Evolutionary conservation across 768 basidiomycete species (phyloP).

Genomic region (Tylopilus rubrobrunneus): DNA sequence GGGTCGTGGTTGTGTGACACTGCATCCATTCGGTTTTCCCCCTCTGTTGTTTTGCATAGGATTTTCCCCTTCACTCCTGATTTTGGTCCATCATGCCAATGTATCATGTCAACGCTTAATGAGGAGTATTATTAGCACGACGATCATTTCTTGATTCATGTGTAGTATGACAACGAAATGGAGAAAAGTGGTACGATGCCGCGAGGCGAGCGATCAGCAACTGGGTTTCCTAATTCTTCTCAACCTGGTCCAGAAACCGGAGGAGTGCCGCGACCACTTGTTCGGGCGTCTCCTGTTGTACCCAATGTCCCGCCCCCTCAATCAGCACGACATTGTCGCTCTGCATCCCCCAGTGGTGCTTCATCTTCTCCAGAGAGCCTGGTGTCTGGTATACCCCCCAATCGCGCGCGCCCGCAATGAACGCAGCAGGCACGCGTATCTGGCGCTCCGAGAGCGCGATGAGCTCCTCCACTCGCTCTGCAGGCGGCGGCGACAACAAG

Average conservation of each 20-base stretch:
- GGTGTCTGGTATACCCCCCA: constrained; percentile 61
- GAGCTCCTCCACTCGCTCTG: constrained; percentile 37
- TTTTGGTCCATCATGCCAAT: constrained; percentile 20
- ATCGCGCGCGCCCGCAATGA: constrained; percentile 51
- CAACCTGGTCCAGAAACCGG: constrained; percentile 36
- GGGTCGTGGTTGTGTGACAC: background rate
- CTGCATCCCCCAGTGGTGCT: constrained; percentile 29
- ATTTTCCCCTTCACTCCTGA: background rate
- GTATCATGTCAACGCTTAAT: constrained; percentile 21
- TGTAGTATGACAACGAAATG: constrained; percentile 11
- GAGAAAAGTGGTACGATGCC: background rate
- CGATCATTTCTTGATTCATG: constrained; percentile 2
- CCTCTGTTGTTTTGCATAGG: constrained; percentile 28
- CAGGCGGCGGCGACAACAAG: constrained; percentile 28
- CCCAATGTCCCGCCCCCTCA: constrained; percentile 60
- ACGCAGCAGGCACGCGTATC: constrained; percentile 53
- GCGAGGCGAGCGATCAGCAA: background rate
- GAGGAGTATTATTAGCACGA: constrained; percentile 18
- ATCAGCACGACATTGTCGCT: constrained; percentile 49
- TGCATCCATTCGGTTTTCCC: background rate
- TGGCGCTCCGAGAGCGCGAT: constrained; percentile 42
- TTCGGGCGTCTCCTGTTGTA: constrained; percentile 52
- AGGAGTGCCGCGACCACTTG: constrained; percentile 39
- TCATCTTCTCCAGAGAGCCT: constrained; percentile 45
- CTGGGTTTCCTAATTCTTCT: background rate